These are phyloP conservation scores for Plectosphaerella sp. DNA, from an alignment of 2,329 filamentous ascomycete genomes.

Conservation along the genomic window DNA sequence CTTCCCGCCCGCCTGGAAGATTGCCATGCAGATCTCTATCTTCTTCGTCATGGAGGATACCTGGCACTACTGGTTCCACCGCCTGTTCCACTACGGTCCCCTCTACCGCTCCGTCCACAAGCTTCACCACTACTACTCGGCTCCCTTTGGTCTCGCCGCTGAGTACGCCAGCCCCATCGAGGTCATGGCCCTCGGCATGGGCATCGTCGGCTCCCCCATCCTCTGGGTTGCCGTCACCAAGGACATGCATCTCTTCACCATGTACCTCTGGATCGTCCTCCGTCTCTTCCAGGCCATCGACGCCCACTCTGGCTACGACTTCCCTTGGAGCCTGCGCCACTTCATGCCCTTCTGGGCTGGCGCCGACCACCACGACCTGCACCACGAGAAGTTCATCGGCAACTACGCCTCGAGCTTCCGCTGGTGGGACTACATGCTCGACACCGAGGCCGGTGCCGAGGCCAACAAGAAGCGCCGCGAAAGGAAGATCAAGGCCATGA, in stretches of 20 bases:
- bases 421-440: slow-evolving; percentile 95
- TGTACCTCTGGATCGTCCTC: slow-evolving; percentile 94
- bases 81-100: slow-evolving; percentile 86
- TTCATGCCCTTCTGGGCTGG: slow-evolving; percentile 98
- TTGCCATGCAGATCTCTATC: slow-evolving; percentile 84
- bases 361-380: slow-evolving; percentile 91
- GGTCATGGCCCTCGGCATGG: slow-evolving; percentile 88
- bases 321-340: slow-evolving; percentile 94
- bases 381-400: slow-evolving; percentile 98
- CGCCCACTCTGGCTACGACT: slow-evolving; percentile 95
- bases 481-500: slow-evolving; percentile 63
- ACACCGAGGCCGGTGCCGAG: slow-evolving; percentile 89
- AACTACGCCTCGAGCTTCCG: slow-evolving; percentile 98
- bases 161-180: slow-evolving; percentile 98
- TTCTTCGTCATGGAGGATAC: slow-evolving; percentile 96
- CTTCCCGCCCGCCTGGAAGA: slow-evolving; percentile 81
- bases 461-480: slow-evolving; percentile 80
- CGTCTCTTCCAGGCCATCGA: slow-evolving; percentile 97
- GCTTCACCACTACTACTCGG: slow-evolving; percentile 98
- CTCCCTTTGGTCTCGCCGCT: slow-evolving; percentile 91
- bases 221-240: slow-evolving; percentile 78
- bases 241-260: slow-evolving; percentile 91
- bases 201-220: slow-evolving; percentile 78
- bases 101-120: slow-evolving; percentile 98
- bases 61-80: slow-evolving; percentile 98